A percentile compares a stretch with the other conserved stretches of the same genome.
Conservation (phyloP, 1,139 yeast species). For the Nadsonia commutata region DNA sequence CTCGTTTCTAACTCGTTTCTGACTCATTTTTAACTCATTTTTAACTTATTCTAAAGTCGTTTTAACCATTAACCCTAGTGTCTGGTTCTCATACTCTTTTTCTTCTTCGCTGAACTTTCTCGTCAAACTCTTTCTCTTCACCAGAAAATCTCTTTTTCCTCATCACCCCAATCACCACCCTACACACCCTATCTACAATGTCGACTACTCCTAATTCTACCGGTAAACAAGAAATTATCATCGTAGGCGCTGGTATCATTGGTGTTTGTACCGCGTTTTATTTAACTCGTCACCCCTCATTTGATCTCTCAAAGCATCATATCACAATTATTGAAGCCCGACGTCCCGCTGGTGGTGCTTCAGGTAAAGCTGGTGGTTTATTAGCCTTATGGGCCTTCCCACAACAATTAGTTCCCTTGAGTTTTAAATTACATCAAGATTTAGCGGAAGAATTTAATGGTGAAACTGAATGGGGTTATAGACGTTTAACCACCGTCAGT, state of each 20-base stretch:
- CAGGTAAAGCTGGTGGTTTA: constrained; percentile 95
- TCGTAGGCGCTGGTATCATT: constrained; percentile 80
- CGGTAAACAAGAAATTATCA: constrained; percentile 22
- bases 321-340: constrained; percentile 83
- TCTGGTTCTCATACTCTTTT: neutral
- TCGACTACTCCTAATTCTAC: neutral
- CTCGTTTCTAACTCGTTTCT: too few relatives aligned
- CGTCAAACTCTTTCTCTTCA: neutral
- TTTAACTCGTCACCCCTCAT: constrained; percentile 67
- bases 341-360: constrained; percentile 93
- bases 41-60: too few relatives aligned
- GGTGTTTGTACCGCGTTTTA: constrained; percentile 94
- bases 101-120: too few relatives aligned
- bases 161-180: neutral
- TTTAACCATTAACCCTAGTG: too few relatives aligned
- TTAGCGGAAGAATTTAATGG: constrained; percentile 70
- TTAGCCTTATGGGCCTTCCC: constrained; percentile 96
- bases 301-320: constrained; percentile 55
- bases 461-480: constrained; percentile 78
- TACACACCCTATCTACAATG: neutral
- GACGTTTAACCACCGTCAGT: constrained; percentile 75
- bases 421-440: constrained; percentile 75
- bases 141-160: neutral
- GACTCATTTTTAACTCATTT: too few relatives aligned
- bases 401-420: constrained; percentile 78